phyloP scores from a whole-genome alignment of 441 rosid species.

The Erysimum cheiri region DNA sequence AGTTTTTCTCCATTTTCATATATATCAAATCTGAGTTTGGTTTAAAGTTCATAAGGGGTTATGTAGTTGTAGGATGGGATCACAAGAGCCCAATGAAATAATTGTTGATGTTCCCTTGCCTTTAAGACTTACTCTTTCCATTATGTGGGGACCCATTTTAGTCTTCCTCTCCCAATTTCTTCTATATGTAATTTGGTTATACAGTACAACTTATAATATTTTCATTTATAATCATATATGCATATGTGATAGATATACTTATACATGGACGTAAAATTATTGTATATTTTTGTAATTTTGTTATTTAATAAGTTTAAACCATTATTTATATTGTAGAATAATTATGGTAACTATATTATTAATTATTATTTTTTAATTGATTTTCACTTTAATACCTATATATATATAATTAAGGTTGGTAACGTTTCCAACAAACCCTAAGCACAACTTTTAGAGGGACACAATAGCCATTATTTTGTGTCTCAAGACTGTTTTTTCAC shows the following conservation, averaged over 20 bases:
- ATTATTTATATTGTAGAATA: neutral
- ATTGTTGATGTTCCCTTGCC: slow-evolving; percentile 37
- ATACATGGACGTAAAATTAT: neutral
- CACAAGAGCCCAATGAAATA: neutral
- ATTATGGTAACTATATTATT: no score
- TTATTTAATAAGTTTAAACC: neutral
- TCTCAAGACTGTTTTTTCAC: slow-evolving; percentile 39
- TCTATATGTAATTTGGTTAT: neutral
- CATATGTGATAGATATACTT: neutral
- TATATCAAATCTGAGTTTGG: slow-evolving; percentile 1
- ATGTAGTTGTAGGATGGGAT: neutral
- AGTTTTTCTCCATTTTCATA: neutral
- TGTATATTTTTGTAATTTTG: neutral
- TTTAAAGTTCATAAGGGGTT: slow-evolving; percentile 6
- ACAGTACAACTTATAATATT: neutral
- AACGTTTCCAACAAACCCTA: slow-evolving; percentile 44
- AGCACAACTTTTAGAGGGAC: slow-evolving; percentile 44
- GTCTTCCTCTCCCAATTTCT: slow-evolving; percentile 17
- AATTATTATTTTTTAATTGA: no score
- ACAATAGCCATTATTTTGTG: slow-evolving; percentile 38
- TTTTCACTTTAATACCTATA: neutral
- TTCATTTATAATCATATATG: neutral
- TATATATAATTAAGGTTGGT: slow-evolving; percentile 28
- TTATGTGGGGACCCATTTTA: slow-evolving; percentile 24
- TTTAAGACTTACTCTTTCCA: slow-evolving; percentile 32